These are phyloP conservation scores for Dipodascus albidus DNA, from an alignment of 805 yeast species.

Conservation along the genomic window DNA sequence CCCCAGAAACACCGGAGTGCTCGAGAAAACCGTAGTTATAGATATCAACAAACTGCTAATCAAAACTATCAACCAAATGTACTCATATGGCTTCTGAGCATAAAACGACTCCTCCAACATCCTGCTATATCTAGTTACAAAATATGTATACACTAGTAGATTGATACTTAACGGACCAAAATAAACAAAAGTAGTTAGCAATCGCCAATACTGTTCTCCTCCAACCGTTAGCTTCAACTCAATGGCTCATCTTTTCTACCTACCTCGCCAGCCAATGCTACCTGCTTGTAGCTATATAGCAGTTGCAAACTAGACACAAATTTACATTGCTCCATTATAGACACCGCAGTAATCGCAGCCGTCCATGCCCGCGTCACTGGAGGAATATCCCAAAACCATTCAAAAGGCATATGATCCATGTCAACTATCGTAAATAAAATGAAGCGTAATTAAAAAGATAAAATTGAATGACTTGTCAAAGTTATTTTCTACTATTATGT, in stretches of 20 bases:
- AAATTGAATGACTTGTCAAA: neutral
- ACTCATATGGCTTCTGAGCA: conserved; percentile 25
- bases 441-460: neutral
- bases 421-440: neutral
- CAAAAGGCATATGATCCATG: conserved; percentile 16
- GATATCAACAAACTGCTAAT: conserved; percentile 21
- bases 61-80: conserved; percentile 30
- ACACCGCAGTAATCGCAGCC: conserved; percentile 18
- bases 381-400: conserved; percentile 28
- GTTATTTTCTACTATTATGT: neutral
- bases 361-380: conserved; percentile 34
- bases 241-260: neutral
- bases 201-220: conserved; percentile 28
- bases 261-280: conserved; percentile 8
- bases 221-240: neutral
- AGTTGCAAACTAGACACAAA: conserved; percentile 25
- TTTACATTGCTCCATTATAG: conserved; percentile 28
- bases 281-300: conserved; percentile 26
- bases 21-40: conserved; percentile 22
- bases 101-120: conserved; percentile 29
- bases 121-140: conserved; percentile 29
- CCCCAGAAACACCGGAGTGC: conserved; percentile 27
- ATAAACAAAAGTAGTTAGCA: conserved; percentile 32
- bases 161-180: conserved; percentile 32
- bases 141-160: conserved; percentile 25